phyloP scores from a whole-genome alignment of 768 basidiomycete species.

The Termitomyces sp. region DNA sequence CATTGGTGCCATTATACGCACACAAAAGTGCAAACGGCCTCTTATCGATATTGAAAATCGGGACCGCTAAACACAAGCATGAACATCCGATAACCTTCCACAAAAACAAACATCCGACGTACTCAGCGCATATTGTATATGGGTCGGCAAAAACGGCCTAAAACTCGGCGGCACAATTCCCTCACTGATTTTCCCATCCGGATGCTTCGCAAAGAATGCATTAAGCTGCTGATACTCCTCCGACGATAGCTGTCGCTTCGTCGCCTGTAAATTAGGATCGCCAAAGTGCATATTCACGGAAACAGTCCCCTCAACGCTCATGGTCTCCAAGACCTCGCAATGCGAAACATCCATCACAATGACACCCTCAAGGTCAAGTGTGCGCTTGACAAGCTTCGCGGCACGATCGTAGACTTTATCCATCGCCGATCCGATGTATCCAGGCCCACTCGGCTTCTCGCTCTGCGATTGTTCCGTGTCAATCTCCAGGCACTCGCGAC shows the following conservation, averaged over 20 bases:
- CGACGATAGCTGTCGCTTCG: slow-evolving; percentile 49
- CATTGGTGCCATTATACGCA: slow-evolving; percentile 82
- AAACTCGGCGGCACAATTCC: slow-evolving; percentile 82
- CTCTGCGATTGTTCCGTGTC: slow-evolving; percentile 50
- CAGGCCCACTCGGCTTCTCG: slow-evolving; percentile 28
- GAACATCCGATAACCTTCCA: background rate
- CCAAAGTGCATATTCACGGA: slow-evolving; percentile 70
- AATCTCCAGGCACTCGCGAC: slow-evolving; percentile 89
- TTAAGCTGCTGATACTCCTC: slow-evolving; percentile 75
- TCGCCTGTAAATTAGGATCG: slow-evolving; percentile 46
- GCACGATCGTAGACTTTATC: slow-evolving; percentile 89
- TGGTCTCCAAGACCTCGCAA: slow-evolving; percentile 79
- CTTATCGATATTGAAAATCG: slow-evolving; percentile 91
- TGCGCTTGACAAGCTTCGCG: slow-evolving; percentile 81
- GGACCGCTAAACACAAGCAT: slow-evolving; percentile 55
- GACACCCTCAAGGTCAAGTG: slow-evolving; percentile 89
- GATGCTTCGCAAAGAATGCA: slow-evolving; percentile 71
- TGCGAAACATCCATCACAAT: slow-evolving; percentile 91
- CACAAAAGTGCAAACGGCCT: slow-evolving; percentile 87
- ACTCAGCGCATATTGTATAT: slow-evolving; percentile 88
- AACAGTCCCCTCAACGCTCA: slow-evolving; percentile 53
- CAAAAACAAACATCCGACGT: slow-evolving; percentile 22
- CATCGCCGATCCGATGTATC: slow-evolving; percentile 51
- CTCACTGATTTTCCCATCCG: slow-evolving; percentile 86
- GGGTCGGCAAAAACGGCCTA: slow-evolving; percentile 73